Evolutionary conservation across 768 basidiomycete species (phyloP).

Genomic region (Calocera cornea): DNA sequence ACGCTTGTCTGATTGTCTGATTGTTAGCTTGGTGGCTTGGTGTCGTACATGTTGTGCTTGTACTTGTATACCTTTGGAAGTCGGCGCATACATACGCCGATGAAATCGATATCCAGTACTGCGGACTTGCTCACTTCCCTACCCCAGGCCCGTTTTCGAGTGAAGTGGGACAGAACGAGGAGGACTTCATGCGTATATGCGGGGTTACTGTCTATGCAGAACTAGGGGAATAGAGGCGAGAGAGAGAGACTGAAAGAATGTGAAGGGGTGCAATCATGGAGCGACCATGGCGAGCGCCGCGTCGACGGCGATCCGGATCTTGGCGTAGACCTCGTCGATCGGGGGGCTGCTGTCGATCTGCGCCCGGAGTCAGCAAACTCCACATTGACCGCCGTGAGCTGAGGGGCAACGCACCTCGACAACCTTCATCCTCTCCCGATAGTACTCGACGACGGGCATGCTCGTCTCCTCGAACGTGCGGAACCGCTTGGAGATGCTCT

Average conservation of each 20-base stretch:
- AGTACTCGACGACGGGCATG: conserved; percentile 88
- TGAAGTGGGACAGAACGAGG: too few species aligned
- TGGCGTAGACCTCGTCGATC: conserved; percentile 57
- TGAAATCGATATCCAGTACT: not conserved
- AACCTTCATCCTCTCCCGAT: conserved; percentile 52
- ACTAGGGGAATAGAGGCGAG: too few species aligned
- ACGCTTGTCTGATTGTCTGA: not conserved
- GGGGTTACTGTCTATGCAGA: too few species aligned
- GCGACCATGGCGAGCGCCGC: conserved; percentile 32
- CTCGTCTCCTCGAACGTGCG: conserved; percentile 62
- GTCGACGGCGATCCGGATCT: conserved; percentile 42
- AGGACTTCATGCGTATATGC: too few species aligned
- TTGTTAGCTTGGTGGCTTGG: too few species aligned
- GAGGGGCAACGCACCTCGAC: conserved; percentile 48
- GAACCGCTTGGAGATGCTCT: conserved; percentile 96
- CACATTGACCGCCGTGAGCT: too few species aligned
- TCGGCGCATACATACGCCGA: too few species aligned
- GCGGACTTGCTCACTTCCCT: not conserved
- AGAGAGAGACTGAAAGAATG: too few species aligned
- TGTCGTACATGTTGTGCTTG: not conserved
- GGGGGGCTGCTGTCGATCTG: conserved; percentile 58
- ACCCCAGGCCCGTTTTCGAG: too few species aligned
- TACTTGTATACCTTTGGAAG: conserved; percentile 1
- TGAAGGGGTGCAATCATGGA: not conserved
- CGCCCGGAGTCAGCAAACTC: not conserved